Evolutionary conservation across 352 stramenopile genomes (phyloP).

Genomic region (Phytopythium delawarense): DNA sequence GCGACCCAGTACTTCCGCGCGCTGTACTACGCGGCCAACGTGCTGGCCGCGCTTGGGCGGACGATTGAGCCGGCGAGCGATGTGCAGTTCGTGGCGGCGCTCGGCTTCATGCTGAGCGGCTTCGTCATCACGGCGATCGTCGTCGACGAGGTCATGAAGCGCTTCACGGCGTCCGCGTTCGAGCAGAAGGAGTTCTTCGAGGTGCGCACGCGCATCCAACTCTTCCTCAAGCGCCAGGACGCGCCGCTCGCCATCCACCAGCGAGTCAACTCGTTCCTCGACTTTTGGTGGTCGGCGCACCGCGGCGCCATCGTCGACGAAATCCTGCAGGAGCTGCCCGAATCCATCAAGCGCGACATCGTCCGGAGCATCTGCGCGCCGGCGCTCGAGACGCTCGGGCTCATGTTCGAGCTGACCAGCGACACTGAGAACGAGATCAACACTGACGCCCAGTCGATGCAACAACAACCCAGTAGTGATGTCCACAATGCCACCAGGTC

Average conservation of each 20-base stretch:
- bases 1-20: constrained; percentile 52
- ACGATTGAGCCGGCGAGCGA: constrained; percentile 51
- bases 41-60: constrained; percentile 33
- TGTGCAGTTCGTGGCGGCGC: constrained; percentile 35
- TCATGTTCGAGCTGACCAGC: constrained; percentile 21
- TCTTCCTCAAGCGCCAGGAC: constrained; percentile 61
- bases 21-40: constrained; percentile 55
- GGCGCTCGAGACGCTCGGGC: constrained; percentile 34
- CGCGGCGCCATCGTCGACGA: constrained; percentile 59
- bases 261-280: constrained; percentile 59
- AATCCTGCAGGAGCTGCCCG: constrained; percentile 46
- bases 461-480: not conserved
- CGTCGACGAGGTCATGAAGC: constrained; percentile 66
- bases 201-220: constrained; percentile 44
- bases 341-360: constrained; percentile 53
- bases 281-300: constrained; percentile 69
- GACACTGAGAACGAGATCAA: not conserved
- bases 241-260: constrained; percentile 44
- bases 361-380: constrained; percentile 50
- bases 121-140: constrained; percentile 66
- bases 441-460: not conserved
- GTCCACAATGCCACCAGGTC: not conserved
- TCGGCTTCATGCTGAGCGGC: constrained; percentile 64
- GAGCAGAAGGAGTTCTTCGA: constrained; percentile 72
- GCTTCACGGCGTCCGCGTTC: constrained; percentile 57